Conservation (phyloP, 1,139 yeast species). For the Yamadazyma mexicana region DNA sequence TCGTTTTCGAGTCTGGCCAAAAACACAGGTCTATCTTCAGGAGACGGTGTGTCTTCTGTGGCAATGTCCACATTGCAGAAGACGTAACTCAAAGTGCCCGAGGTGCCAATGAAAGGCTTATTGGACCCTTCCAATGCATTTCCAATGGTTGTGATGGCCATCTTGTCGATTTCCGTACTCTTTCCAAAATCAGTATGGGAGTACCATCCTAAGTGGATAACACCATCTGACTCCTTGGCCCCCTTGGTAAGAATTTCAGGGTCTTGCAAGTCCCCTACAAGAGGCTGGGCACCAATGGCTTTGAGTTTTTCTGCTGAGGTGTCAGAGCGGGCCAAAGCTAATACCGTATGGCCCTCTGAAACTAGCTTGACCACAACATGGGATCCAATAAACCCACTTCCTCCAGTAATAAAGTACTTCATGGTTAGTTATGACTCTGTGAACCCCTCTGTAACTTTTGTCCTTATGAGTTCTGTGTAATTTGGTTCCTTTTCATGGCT, state of each 20-base stretch:
- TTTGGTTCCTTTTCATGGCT: too few species aligned
- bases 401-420: conserved; percentile 39
- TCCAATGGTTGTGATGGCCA: conserved; percentile 20
- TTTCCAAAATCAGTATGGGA: too few species aligned
- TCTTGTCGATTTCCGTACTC: conserved; percentile 17
- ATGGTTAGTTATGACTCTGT: too few species aligned
- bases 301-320: conserved; percentile 32
- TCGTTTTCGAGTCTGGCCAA: conserved; percentile 7
- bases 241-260: conserved; percentile 22
- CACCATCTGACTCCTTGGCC: conserved; percentile 28
- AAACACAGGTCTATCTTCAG: conserved; percentile 6
- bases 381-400: conserved; percentile 40
- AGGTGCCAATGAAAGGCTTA: conserved; percentile 19
- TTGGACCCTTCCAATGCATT: conserved; percentile 21
- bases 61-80: conserved; percentile 14
- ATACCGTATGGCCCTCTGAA: conserved; percentile 29
- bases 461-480: too few species aligned
- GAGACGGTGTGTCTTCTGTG: neutral
- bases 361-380: conserved; percentile 27
- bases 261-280: conserved; percentile 24
- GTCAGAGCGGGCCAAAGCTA: conserved; percentile 37
- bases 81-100: conserved; percentile 10
- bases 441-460: too few species aligned
- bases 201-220: conserved; percentile 31
- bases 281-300: conserved; percentile 18